Conservation (phyloP, 177 flowering plant genomes). For the Viscum album region DNA sequence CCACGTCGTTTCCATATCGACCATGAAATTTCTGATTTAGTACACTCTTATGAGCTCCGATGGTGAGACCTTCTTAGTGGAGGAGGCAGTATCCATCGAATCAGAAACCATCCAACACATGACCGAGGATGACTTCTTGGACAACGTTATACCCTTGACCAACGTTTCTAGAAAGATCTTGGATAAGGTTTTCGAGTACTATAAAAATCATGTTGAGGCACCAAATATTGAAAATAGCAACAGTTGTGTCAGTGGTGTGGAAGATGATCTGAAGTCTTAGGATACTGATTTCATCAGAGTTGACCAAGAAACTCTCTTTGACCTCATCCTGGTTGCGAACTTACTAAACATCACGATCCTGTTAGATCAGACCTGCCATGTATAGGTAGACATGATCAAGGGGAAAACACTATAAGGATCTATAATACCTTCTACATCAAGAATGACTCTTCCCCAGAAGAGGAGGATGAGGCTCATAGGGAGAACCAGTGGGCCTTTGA, state of each 20-base stretch:
- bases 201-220: conserved; percentile 3
- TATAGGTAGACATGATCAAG: conserved; percentile 4
- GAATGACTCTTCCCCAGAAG: conserved; percentile 3
- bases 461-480: conserved; percentile 5
- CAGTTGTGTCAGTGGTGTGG: too few relatives aligned
- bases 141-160: background rate
- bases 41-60: conserved; percentile 5
- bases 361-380: conserved; percentile 1
- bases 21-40: background rate
- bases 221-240: background rate
- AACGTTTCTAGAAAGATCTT: conserved; percentile 5
- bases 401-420: conserved; percentile 1
- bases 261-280: background rate
- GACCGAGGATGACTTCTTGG: conserved; percentile 2
- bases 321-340: conserved; percentile 6
- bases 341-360: conserved; percentile 2
- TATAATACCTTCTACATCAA: conserved; percentile 3
- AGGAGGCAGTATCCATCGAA: conserved; percentile 2
- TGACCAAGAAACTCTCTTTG: conserved; percentile 6
- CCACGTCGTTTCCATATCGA: background rate
- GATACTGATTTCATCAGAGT: conserved; percentile 4
- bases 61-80: background rate
- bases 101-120: conserved; percentile 5
- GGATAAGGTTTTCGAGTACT: conserved; percentile 7
- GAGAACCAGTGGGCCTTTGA: conserved; percentile 10